These are phyloP conservation scores for Coemansia sp. DNA, from an alignment of 192 early-diverging fungal species.

Conservation along the genomic window DNA sequence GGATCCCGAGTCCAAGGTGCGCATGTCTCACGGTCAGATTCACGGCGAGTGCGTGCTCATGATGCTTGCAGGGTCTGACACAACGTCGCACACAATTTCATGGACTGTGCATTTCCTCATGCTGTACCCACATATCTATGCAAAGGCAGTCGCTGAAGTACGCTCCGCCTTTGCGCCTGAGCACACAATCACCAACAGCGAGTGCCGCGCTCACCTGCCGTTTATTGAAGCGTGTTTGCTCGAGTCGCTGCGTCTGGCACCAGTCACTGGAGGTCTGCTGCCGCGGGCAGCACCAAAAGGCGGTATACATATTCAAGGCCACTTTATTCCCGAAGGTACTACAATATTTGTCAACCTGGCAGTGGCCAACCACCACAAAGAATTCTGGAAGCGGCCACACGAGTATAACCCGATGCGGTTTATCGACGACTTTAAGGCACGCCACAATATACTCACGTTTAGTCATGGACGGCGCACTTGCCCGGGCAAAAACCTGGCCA, in stretches of 20 bases:
- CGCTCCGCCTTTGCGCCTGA: constrained; percentile 13
- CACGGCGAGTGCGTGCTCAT: constrained; percentile 47
- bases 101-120: constrained; percentile 40
- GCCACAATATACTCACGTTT: constrained; percentile 32
- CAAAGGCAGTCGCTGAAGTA: constrained; percentile 26
- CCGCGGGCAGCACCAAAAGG: constrained; percentile 30
- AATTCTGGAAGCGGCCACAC: constrained; percentile 26
- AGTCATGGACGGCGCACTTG: constrained; percentile 34
- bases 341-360: constrained; percentile 32
- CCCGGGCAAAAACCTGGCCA: constrained; percentile 34
- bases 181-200: constrained; percentile 23
- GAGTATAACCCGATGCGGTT: constrained; percentile 31
- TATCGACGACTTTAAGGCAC: constrained; percentile 19
- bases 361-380: constrained; percentile 30
- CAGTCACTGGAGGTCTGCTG: constrained; percentile 32
- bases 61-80: constrained; percentile 44
- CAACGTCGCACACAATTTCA: constrained; percentile 36
- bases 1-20: constrained; percentile 44
- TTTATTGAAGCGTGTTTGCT: constrained; percentile 45
- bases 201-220: constrained; percentile 29
- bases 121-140: constrained; percentile 28
- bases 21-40: constrained; percentile 44
- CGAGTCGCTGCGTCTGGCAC: constrained; percentile 41
- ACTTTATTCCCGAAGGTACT: constrained; percentile 31
- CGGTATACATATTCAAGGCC: constrained; percentile 24